Evolutionary conservation across 495 filamentous ascomycete genomes (phyloP).

Genomic region (Amniculicola lignicola): DNA sequence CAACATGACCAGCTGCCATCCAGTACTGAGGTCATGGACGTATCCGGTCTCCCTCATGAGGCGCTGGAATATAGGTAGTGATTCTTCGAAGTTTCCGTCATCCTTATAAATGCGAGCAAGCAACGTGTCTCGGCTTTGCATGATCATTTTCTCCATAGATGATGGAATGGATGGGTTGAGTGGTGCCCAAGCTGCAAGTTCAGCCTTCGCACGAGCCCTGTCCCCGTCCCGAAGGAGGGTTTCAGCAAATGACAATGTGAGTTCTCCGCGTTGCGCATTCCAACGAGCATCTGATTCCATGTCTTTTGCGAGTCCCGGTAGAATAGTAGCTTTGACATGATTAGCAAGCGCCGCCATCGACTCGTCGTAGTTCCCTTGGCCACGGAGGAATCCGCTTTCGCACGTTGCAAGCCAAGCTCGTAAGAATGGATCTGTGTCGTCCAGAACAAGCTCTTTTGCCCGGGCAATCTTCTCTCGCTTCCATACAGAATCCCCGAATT

Average conservation of each 20-base stretch:
- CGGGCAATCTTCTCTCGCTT: neutral
- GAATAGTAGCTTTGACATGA: neutral
- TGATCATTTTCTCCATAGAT: neutral
- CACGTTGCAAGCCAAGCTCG: neutral
- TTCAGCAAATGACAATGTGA: constrained; percentile 1
- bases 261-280: neutral
- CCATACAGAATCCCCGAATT: neutral
- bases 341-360: neutral
- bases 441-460: neutral
- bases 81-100: neutral
- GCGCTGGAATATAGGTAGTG: neutral
- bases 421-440: neutral
- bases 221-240: neutral
- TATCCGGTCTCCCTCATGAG: neutral
- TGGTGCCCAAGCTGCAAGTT: neutral
- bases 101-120: neutral
- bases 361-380: neutral
- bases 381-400: neutral
- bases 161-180: neutral
- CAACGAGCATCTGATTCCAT: neutral
- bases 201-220: neutral
- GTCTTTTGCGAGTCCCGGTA: neutral
- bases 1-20: neutral
- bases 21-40: neutral
- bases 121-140: neutral